Evolutionary conservation across 108 stramenopile genomes (phyloP).

Genomic region (Nitzschia sp.): DNA sequence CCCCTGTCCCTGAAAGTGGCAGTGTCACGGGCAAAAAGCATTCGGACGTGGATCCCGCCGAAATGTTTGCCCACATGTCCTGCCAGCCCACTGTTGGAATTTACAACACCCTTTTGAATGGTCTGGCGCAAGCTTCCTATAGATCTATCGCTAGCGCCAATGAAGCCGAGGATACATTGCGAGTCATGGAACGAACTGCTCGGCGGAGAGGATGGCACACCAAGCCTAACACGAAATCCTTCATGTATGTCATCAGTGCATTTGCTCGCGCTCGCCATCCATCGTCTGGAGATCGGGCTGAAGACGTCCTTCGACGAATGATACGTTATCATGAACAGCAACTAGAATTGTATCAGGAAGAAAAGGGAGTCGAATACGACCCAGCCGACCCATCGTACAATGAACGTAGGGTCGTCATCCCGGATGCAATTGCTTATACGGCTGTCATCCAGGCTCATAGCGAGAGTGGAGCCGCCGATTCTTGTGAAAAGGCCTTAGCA

Average conservation of each 20-base stretch:
- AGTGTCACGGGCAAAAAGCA: conserved; percentile 10
- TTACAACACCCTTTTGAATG: conserved; percentile 53
- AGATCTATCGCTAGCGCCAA: conserved; percentile 28
- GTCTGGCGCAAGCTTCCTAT: conserved; percentile 32
- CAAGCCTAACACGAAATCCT: conserved; percentile 49
- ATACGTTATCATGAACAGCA: conserved; percentile 39
- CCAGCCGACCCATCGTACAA: conserved; percentile 18
- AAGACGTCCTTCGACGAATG: conserved; percentile 37
- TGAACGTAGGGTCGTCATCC: conserved; percentile 44
- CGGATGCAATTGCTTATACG: conserved; percentile 46
- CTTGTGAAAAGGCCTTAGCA: conserved; percentile 24
- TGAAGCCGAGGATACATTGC: conserved; percentile 41
- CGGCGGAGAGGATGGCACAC: conserved; percentile 44
- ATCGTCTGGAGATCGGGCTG: conserved; percentile 34
- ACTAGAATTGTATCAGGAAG: conserved; percentile 28
- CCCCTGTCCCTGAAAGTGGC: not conserved
- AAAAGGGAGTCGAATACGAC: conserved; percentile 44
- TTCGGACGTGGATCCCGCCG: conserved; percentile 5
- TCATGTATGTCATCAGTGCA: conserved; percentile 38
- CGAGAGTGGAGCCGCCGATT: conserved; percentile 23
- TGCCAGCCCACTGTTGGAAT: conserved; percentile 50
- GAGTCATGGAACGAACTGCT: conserved; percentile 31
- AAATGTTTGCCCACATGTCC: conserved; percentile 13
- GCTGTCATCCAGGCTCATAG: conserved; percentile 43
- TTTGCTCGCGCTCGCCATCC: conserved; percentile 28